Evolutionary conservation across 163 green algal genomes (phyloP), one percentile per base, ranked within the genome.

Genomic region (Volvox carteri): DNA sequence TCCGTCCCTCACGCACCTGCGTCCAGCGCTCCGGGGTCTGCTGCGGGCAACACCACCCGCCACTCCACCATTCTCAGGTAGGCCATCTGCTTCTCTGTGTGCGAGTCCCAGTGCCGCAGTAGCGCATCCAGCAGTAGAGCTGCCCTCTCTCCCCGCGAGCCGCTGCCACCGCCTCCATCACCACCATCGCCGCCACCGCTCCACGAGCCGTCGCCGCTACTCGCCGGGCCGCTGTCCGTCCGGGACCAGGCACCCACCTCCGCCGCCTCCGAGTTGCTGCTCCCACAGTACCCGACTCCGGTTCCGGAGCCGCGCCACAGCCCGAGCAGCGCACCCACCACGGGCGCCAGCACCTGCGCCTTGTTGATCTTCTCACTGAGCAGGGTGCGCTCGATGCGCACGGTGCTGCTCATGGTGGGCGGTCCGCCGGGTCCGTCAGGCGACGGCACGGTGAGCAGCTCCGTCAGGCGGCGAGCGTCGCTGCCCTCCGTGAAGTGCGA

Each of bases 401-500:
- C 33, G 46, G 81, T 70, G 67, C 67, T 87, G 81, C 65, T 80
- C 65, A 81, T 60, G 86, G 70, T 21, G 79, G 33, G 65, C 44
- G 33, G 33, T 14, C 44, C 30, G 42, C 9, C 65, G 60, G 85
- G 25, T 44, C 56, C 44, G 48, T 76, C 37, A 8, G 48, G 68
- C 21, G 41, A 73, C 68, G 78, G 42, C 4, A 56, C 14, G 12
- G 88, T 60, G 25, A 93, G 62, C 19, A 91, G 75, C 70, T 90
- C 39, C 23, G 77, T 62, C 6, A 88, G 87, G 46, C 76, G 62
- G 28, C 46, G 48, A 12, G 86, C 86, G 76, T 94, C 92, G 30
- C 92, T 98, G 84, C 94, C 94, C 28, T 81, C 86, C 23, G 93
- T 93, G 65, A 95, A 95, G 91, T 97, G 95, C 21, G 88, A 90